Evolutionary conservation across 1,284 basidiomycete genomes (phyloP), one percentile per base, ranked within the genome.

Genomic region (Thelephora terrestris): DNA sequence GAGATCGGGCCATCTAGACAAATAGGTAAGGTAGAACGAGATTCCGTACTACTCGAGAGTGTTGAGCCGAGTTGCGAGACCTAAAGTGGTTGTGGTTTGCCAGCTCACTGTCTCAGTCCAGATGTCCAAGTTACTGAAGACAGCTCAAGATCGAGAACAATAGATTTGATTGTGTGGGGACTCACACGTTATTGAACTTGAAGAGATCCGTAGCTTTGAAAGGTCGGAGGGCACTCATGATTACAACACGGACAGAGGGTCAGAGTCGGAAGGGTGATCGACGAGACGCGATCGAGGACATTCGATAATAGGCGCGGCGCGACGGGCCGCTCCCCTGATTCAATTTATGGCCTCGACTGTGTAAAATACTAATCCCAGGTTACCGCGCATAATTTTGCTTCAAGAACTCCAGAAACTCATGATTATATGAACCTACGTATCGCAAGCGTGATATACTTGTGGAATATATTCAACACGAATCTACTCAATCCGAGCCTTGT

Each of bases 131-230:
- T 95, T 95, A 52, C 92, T 92, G 60, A 1, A 49, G 35, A 37
- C 45, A 49, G 25, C 42, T 53, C 32, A 48, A 29, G 40, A n/a
- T 5, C 29, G 20, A 27, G 18, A 5, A 7, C 27, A 42, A 43
- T n/a, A 45, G 43, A 49, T 45, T 32, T 32, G 24, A 5, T 23
- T 40, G 27, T 17, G 32, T 2, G 18, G n/a, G 12, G n/a, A 64
- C 74, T 55, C 56, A 86, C 88, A 90, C 75, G 61, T 91, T 90
- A 64, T 95, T 95, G 70, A 93, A 94, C 56, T 76, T 83, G 75
- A 95, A 93, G 65, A 95, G 74, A 62, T 95, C 91, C 0, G 80
- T 78, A 14, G 90, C 89, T 58, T 75, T 75, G 70, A 95, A 92
- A 12, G 91, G 83, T 43, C 91, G 76, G 3, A 90, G 70, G 34